Percentiles rank a stretch among this genome's conserved stretches.
These are phyloP conservation scores for Trichomonas tenax DNA, from an alignment of 208 protist species.

Conservation along the genomic window DNA sequence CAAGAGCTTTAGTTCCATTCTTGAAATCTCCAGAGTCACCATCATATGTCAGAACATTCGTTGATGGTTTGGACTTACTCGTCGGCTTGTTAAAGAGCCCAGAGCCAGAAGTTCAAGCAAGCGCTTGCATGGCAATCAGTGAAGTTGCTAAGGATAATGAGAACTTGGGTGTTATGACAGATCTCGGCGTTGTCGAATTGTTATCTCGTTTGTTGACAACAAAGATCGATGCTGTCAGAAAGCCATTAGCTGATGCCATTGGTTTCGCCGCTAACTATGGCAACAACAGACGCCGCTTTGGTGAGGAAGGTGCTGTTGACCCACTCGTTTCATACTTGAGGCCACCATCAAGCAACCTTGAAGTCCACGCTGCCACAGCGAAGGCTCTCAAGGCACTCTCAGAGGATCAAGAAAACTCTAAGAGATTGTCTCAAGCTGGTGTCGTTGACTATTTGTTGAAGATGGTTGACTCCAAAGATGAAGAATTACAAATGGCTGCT, in stretches of 20 bases:
- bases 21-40: neutral
- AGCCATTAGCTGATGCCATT: neutral
- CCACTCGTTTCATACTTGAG: constrained; percentile 1
- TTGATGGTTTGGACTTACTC: neutral
- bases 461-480: neutral
- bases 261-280: neutral
- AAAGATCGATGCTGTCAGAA: neutral
- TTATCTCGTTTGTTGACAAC: neutral
- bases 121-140: constrained; percentile 1
- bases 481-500: neutral
- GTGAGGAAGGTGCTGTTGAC: constrained; percentile 14
- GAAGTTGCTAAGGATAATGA: neutral
- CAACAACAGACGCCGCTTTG: constrained; percentile 7
- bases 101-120: neutral
- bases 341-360: neutral
- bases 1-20: neutral
- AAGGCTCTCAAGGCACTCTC: neutral
- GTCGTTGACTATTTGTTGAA: neutral
- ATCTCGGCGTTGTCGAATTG: neutral
- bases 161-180: constrained; percentile 4
- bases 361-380: neutral
- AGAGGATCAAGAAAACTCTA: neutral
- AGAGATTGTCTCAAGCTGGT: neutral
- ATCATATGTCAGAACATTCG: neutral
- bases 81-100: neutral